These are phyloP conservation scores for Phytophthora sansomeana DNA, from an alignment of 352 stramenopile species.

Conservation along the genomic window DNA sequence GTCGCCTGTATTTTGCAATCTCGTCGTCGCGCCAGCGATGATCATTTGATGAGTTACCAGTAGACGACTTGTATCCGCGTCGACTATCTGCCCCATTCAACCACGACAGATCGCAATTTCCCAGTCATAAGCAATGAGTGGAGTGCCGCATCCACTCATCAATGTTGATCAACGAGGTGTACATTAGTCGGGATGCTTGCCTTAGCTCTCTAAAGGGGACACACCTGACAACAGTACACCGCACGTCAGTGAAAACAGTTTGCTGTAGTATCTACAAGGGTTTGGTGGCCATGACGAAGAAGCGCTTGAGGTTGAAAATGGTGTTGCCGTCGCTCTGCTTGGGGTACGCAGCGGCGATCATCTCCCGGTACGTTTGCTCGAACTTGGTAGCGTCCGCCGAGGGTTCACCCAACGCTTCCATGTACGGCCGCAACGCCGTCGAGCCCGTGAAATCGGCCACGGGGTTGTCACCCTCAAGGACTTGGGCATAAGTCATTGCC, in stretches of 20 bases:
- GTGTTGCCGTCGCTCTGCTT: slow-evolving; percentile 63
- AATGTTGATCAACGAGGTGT: slow-evolving; percentile 1
- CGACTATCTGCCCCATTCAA: too few relatives aligned
- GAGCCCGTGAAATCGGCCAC: slow-evolving; percentile 77
- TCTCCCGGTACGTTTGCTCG: slow-evolving; percentile 62
- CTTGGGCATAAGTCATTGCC: slow-evolving; percentile 64
- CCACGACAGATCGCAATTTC: too few relatives aligned
- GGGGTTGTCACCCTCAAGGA: slow-evolving; percentile 68
- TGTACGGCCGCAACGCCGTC: slow-evolving; percentile 64
- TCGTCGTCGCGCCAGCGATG: neutral
- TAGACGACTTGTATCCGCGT: too few relatives aligned
- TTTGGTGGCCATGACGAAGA: slow-evolving; percentile 71
- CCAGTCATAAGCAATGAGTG: neutral
- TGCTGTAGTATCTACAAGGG: slow-evolving; percentile 10
- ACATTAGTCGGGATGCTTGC: neutral
- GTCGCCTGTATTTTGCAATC: neutral
- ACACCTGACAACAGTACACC: too few relatives aligned
- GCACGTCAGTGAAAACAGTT: too few relatives aligned
- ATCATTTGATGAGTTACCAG: neutral
- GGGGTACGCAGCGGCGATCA: slow-evolving; percentile 64
- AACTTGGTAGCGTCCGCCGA: slow-evolving; percentile 40
- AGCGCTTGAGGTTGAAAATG: slow-evolving; percentile 75
- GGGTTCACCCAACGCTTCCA: slow-evolving; percentile 54
- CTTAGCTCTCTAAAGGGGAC: too few relatives aligned
- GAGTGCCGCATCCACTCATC: slow-evolving; percentile 1